phyloP scores from a whole-genome alignment of 192 early-diverging fungal species.

The Coemansia sp. region DNA sequence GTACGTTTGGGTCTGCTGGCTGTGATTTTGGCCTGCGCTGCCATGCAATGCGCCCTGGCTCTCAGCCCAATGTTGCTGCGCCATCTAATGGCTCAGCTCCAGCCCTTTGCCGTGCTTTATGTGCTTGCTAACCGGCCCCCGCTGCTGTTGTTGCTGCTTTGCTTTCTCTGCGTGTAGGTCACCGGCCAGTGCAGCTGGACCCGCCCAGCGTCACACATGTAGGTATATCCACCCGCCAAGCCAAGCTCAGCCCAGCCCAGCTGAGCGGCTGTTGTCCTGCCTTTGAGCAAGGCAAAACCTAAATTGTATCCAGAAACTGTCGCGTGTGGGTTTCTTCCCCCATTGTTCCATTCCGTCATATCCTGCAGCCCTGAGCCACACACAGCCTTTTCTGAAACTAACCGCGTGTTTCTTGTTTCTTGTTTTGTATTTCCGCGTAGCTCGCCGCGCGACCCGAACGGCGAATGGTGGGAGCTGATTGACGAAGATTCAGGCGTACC shows the following conservation, averaged over 20 bases:
- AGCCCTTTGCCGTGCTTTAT: too few species aligned
- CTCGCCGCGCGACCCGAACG: conserved; percentile 65
- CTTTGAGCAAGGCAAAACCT: not conserved
- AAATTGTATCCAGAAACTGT: not conserved
- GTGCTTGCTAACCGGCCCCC: too few species aligned
- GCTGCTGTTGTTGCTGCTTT: not conserved
- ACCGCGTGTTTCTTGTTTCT: not conserved
- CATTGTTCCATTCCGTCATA: not conserved
- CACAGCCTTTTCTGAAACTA: not conserved
- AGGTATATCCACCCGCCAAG: conserved; percentile 13
- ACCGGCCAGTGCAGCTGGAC: conserved; percentile 78
- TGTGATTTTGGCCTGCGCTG: not conserved
- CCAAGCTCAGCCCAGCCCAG: not conserved
- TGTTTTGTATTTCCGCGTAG: conserved; percentile 41
- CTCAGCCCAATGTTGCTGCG: too few species aligned
- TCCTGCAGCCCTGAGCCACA: not conserved
- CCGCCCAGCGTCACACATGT: conserved; percentile 42
- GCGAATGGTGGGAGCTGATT: conserved; percentile 97
- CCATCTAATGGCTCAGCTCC: too few species aligned
- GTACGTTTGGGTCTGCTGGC: conserved; percentile 38
- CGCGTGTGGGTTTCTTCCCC: not conserved
- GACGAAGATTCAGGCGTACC: conserved; percentile 82
- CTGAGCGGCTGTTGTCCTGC: not conserved
- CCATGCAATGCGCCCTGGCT: not conserved
- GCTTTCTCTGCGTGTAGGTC: conserved; percentile 41